Base-by-base conservation (phyloP, 257 asterid species). In the Solanum appendiculatum region DNA sequence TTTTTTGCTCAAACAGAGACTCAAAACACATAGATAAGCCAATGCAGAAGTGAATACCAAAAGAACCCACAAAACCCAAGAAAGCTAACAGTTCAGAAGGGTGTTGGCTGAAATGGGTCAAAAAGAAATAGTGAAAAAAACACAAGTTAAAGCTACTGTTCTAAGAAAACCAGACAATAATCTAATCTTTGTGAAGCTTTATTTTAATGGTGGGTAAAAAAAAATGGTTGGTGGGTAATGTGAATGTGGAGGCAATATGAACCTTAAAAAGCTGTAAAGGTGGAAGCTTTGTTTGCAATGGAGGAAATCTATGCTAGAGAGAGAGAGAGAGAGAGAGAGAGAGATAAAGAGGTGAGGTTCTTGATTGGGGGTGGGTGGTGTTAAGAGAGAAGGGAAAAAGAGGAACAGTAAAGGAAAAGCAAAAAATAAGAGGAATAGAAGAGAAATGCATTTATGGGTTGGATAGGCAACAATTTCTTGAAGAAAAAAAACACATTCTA, bases 241-340 rank as follows among this genome's bases (percentile, higher is more conserved):
- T 80, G 91, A 93, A 92, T 85, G 92, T 72, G 90, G 88, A 88
- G 77, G 85, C 60, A 84, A 82, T 89, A 89, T 87, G 90, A 91
- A 73, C 90, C 89, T 91, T 90, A 87, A 63, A 88, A 86, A 91
- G 93, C 91, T 91, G 92, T 86, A 91, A 90, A 94, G 94, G 85
- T 48, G 83, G 89, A 89, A 88, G 90, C 95, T 94, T 93, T 92
- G 91, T 92, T 92, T 92, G 94, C 93, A 94, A 94, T 95, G 99
- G 95, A 94, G 96, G 93, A 92, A 90, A 93, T 87, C 86, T 86
- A 78, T 81, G 66, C 75, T 89, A 88, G 85, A 81, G 86, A 86
- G 88, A 82, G 69, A 88, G 89, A n/a, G 88, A 82, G 69, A 88
- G 89, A n/a, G 37, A 27, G 39, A 15, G 34, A 70, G 85, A 84